Base-by-base conservation (phyloP, 2,329 filamentous ascomycete genomes). In the Botryosphaeria dothidea region DNA sequence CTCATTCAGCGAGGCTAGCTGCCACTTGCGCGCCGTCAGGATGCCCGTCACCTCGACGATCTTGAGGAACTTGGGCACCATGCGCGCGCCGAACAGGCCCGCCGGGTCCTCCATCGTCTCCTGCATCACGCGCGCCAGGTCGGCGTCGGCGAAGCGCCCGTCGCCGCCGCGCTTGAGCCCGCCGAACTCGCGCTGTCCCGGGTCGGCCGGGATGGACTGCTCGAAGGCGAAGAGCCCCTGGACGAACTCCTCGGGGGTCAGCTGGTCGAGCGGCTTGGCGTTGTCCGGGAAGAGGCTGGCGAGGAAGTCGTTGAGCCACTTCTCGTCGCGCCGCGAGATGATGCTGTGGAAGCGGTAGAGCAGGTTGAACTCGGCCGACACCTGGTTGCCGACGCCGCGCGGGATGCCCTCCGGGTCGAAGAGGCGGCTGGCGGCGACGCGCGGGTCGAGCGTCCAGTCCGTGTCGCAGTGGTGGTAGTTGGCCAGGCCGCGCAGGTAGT, bases 21-120 rank as follows among this genome's bases (percentile, higher is more conserved):
- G 83, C 87, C 86, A 89, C 41, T 84, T 83, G 43, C 87, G 84
- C 5, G 83, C 85, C 68, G 89, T 87, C 19, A 83, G 79, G 58
- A 89, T 89, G 8, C 86, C 87, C 2, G 88, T 80, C 2, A 88
- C 80, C 73, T 90, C 88, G n/a, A 90, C 82, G 1, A 82, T 79
- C 69, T 83, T 85, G 70, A 90, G 82, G 1, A 84, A 81, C 45
- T 81, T 81, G 4, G 87, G 87, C 0, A 89, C 82, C 70, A 85
- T 86, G 15, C 82, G 81, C 2, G 87, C 83, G 1, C 87, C 87
- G 68, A 88, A 88, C 8, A 52, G 52, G 0, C 66, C 66, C 1
- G 85, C 85, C 36, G 84, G 84, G 65, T 89, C 86, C 23, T 89
- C 84, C 72, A 88, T 86, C n/a, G 83, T 79, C 31, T 82, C 80